Percentiles rank a stretch among this genome's conserved stretches.
These are phyloP conservation scores for Clitocybe nebularis DNA, from an alignment of 1,284 basidiomycete species.

Conservation along the genomic window DNA sequence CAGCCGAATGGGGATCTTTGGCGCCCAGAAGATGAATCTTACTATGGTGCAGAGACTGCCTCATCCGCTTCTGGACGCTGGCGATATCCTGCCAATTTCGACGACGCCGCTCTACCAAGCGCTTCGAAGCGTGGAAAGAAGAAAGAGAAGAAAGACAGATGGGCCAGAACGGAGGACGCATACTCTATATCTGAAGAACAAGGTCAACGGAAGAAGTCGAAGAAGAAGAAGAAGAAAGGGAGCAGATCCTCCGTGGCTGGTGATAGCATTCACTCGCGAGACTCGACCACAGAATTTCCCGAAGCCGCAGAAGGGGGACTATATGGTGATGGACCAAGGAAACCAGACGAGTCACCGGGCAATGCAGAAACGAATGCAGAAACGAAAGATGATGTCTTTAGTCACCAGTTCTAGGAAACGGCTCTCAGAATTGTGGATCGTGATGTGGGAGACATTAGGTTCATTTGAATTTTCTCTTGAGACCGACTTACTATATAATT, in stretches of 20 bases:
- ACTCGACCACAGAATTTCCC: slow-evolving; percentile 55
- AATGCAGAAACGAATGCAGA: slow-evolving; percentile 14
- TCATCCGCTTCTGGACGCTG: slow-evolving; percentile 52
- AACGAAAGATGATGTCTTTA: slow-evolving; percentile 32
- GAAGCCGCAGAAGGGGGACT: slow-evolving; percentile 68
- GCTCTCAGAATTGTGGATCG: too few relatives aligned
- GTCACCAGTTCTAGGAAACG: slow-evolving; percentile 40
- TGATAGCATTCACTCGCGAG: slow-evolving; percentile 43
- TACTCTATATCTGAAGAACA: slow-evolving; percentile 53
- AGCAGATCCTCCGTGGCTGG: slow-evolving; percentile 42
- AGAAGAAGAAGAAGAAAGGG: slow-evolving; percentile 55
- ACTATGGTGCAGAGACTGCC: slow-evolving; percentile 51
- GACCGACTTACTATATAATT: too few relatives aligned
- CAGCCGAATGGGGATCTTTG: slow-evolving; percentile 53
- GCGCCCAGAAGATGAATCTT: slow-evolving; percentile 69
- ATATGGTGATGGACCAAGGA: slow-evolving; percentile 40
- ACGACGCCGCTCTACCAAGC: slow-evolving; percentile 48
- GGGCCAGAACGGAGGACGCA: slow-evolving; percentile 80
- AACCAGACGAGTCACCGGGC: slow-evolving; percentile 15
- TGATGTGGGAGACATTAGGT: too few relatives aligned
- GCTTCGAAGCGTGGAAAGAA: slow-evolving; percentile 43
- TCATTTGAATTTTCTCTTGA: too few relatives aligned
- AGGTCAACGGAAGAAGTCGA: slow-evolving; percentile 45
- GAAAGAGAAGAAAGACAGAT: slow-evolving; percentile 79
- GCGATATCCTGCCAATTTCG: slow-evolving; percentile 81